These are phyloP conservation scores for Ormosia semicastrata DNA, from an alignment of 306 rosid genomes.

Conservation along the genomic window DNA sequence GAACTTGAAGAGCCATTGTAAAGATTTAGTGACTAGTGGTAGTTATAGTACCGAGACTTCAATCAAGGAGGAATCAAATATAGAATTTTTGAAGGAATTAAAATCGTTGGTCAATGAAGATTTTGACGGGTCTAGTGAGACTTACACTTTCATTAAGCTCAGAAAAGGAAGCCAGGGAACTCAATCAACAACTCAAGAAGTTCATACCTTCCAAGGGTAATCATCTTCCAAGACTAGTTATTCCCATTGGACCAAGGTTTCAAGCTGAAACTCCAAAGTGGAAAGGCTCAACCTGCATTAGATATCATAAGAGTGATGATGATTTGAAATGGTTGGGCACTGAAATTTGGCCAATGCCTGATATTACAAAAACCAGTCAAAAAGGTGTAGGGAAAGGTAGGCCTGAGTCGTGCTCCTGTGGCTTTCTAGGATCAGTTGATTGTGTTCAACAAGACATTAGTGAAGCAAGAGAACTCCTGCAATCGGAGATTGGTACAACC, in stretches of 20 bases:
- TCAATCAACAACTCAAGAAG: background rate
- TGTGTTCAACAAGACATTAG: constrained; percentile 31
- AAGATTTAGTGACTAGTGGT: background rate
- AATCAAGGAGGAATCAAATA: background rate
- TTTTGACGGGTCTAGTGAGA: background rate
- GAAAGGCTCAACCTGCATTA: constrained; percentile 2
- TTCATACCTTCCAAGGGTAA: background rate
- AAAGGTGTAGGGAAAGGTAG: constrained; percentile 32
- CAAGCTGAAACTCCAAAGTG: constrained; percentile 46
- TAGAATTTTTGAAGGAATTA: background rate
- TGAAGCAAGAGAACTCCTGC: constrained; percentile 25
- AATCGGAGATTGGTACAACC: constrained; percentile 28
- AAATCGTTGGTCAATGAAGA: background rate
- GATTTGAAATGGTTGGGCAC: constrained; percentile 38
- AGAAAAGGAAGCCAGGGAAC: constrained; percentile 2
- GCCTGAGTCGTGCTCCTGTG: constrained; percentile 27
- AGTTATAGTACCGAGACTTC: background rate
- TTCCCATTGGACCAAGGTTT: constrained; percentile 52
- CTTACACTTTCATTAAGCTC: background rate
- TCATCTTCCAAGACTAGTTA: background rate
- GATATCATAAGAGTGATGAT: background rate
- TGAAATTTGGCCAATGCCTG: constrained; percentile 25
- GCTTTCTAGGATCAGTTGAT: constrained; percentile 20
- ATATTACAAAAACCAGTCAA: background rate
- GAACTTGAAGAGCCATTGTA: background rate